Percentiles rank a stretch among this genome's conserved stretches.
Evolutionary conservation across 176 grass and related monocot genomes (phyloP).

Genomic region (Tillandsia fasciculata): DNA sequence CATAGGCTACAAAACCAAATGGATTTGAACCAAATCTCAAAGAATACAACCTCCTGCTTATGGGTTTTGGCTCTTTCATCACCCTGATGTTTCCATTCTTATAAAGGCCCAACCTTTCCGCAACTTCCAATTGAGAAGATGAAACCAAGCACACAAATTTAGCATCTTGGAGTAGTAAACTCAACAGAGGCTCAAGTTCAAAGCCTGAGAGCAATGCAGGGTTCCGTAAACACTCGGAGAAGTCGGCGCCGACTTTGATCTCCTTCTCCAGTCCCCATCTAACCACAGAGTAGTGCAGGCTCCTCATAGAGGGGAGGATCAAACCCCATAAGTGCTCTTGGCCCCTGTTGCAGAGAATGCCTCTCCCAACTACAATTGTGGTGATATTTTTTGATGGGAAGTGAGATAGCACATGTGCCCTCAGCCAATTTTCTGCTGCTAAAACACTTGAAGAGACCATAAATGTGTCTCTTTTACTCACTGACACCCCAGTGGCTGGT

Average conservation of each 20-base stretch:
- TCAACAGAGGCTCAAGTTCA: not conserved
- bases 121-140: not conserved
- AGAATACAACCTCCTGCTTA: slow-evolving; percentile 5
- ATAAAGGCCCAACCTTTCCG: slow-evolving; percentile 12
- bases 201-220: not conserved
- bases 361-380: slow-evolving; percentile 21
- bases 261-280: slow-evolving; percentile 25
- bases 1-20: slow-evolving; percentile 4
- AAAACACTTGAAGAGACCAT: slow-evolving; percentile 26
- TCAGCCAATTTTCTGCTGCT: slow-evolving; percentile 36
- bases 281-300: slow-evolving; percentile 32
- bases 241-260: slow-evolving; percentile 19
- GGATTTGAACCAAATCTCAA: not conserved
- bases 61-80: not conserved
- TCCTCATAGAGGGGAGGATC: slow-evolving; percentile 17
- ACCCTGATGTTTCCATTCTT: not conserved
- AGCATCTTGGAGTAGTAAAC: not conserved
- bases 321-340: slow-evolving; percentile 5
- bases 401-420: slow-evolving; percentile 26
- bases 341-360: slow-evolving; percentile 16
- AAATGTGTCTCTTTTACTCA: slow-evolving; percentile 18
- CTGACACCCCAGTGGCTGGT: slow-evolving; percentile 17
- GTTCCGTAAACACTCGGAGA: slow-evolving; percentile 7
- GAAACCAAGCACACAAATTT: not conserved
- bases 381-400: slow-evolving; percentile 24